Base-by-base conservation (phyloP, 768 basidiomycete genomes). In the Xerocomus brunneocitrinus region DNA sequence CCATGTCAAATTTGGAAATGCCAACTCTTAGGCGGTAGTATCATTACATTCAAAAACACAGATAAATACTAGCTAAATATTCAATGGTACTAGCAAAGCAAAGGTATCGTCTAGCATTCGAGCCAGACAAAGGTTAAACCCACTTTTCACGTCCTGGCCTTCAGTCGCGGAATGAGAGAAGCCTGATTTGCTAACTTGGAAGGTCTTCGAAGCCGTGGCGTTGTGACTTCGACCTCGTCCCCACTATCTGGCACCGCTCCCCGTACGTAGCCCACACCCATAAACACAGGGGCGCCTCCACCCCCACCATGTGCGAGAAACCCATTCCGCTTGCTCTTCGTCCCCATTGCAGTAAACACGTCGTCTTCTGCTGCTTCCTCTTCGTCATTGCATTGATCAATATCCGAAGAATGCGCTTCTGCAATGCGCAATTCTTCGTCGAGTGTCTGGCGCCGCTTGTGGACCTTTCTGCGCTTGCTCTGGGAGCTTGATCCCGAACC, bases 251-350 rank as follows among this genome's bases (percentile, higher is more conserved):
- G 63, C 16, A 73, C 69, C 0, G 68, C 82, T n/a, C 79, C 84
- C 41, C 78, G 76, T 5, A 86, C 78, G 59, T 84, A 84, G 4
- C 85, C 87, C 27, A 74, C 78, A 8, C 82, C 85, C 81, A 89
- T 83, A 53, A 82, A 81, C 10, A 91, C 83, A 1, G 88, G 84
- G 1, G 63, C 53, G 1, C 89, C 89, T 24, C 84, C 87, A 9
- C 78, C 87, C 1, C 89, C 89, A 12, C 89, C 89, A 60, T 81
- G 84, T 4, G 86, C 84, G 22, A 90, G 71, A 57, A 89, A 91
- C 2, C 86, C 85, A 5, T 64, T 70, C 16, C 68, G 73, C 59
- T 76, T 80, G 47, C 75, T 79, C 62, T 74, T 74, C 38, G 73
- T 79, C 10, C 86, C 86, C 2, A 79, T 75, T 16, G 78, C 85